A percentile compares a stretch with the other conserved stretches of the same genome.
Conservation (phyloP, 805 yeast genomes). For the Ogataea salicorniae region DNA sequence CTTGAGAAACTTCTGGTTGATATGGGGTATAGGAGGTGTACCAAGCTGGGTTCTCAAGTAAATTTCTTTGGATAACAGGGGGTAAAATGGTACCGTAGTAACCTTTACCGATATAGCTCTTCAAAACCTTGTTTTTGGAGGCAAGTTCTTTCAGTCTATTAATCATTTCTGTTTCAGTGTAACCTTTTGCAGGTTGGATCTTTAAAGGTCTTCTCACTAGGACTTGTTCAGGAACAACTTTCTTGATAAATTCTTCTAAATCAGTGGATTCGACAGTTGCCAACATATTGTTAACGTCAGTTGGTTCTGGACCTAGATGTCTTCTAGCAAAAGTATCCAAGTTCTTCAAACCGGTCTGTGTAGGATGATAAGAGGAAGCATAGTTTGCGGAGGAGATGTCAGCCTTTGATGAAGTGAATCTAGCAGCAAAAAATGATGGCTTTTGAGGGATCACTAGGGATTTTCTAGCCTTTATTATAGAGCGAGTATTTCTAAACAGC, state of each 20-base stretch:
- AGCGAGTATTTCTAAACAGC: not conserved
- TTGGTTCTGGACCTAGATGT: conserved; percentile 79
- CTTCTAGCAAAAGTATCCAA: conserved; percentile 86
- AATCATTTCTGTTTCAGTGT: conserved; percentile 76
- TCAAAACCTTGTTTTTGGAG: conserved; percentile 62
- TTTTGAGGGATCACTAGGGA: too few relatives aligned
- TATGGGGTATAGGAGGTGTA: conserved; percentile 98
- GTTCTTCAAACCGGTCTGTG: conserved; percentile 18
- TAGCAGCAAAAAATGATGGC: not conserved
- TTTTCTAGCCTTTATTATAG: not conserved
- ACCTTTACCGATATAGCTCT: conserved; percentile 88
- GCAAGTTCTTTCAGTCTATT: conserved; percentile 66
- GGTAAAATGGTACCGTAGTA: conserved; percentile 89
- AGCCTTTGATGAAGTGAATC: conserved; percentile 30
- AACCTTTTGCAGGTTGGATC: conserved; percentile 68
- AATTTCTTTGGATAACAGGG: conserved; percentile 86
- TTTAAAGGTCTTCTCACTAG: conserved; percentile 61
- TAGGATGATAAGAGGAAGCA: conserved; percentile 41
- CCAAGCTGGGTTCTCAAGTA: conserved; percentile 95
- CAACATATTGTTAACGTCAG: conserved; percentile 64
- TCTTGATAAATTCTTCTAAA: conserved; percentile 61
- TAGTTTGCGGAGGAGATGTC: conserved; percentile 55
- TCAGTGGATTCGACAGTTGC: conserved; percentile 56
- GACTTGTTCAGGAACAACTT: conserved; percentile 75
- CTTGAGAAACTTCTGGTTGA: conserved; percentile 97